A percentile compares a stretch with the other conserved stretches of the same genome.
Evolutionary conservation across 345 rosid genomes (phyloP).

Genomic region (Gossypium bickii): DNA sequence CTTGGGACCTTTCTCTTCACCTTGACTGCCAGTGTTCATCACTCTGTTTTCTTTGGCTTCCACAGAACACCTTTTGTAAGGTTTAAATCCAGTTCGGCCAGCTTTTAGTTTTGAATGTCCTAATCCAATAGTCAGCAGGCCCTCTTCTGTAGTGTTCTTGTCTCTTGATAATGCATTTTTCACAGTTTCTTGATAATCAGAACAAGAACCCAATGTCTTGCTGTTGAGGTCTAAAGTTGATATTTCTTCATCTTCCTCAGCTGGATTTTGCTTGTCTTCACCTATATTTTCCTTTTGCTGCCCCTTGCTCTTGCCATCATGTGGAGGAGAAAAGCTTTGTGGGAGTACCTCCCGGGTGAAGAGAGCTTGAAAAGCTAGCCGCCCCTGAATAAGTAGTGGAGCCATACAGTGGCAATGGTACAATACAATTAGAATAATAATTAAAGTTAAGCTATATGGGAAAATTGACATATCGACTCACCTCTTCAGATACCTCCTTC

Average conservation of each 20-base stretch:
- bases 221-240: slow-evolving; percentile 49
- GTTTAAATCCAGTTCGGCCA: slow-evolving; percentile 77
- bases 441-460: background rate
- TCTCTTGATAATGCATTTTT: slow-evolving; percentile 14
- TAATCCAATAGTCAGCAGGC: slow-evolving; percentile 49
- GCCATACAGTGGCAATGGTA: slow-evolving; percentile 1
- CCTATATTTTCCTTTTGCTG: slow-evolving; percentile 14
- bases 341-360: slow-evolving; percentile 77
- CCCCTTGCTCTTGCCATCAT: slow-evolving; percentile 6
- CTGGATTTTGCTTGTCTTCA: slow-evolving; percentile 31
- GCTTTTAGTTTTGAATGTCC: slow-evolving; percentile 50
- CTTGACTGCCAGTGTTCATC: slow-evolving; percentile 37
- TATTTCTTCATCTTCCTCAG: slow-evolving; percentile 31
- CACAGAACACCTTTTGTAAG: slow-evolving; percentile 80
- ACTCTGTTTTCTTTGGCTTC: slow-evolving; percentile 67
- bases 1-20: slow-evolving; percentile 71
- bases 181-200: slow-evolving; percentile 36
- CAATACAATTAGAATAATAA: background rate
- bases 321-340: slow-evolving; percentile 83
- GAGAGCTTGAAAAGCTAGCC: slow-evolving; percentile 86
- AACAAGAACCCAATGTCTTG: slow-evolving; percentile 23
- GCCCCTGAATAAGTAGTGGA: slow-evolving; percentile 45
- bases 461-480: slow-evolving; percentile 14
- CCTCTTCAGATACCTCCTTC: slow-evolving; percentile 92
- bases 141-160: slow-evolving; percentile 31